Evolutionary conservation across 2,329 filamentous ascomycete species (phyloP).

Genomic region (Sporothrix humicola): DNA sequence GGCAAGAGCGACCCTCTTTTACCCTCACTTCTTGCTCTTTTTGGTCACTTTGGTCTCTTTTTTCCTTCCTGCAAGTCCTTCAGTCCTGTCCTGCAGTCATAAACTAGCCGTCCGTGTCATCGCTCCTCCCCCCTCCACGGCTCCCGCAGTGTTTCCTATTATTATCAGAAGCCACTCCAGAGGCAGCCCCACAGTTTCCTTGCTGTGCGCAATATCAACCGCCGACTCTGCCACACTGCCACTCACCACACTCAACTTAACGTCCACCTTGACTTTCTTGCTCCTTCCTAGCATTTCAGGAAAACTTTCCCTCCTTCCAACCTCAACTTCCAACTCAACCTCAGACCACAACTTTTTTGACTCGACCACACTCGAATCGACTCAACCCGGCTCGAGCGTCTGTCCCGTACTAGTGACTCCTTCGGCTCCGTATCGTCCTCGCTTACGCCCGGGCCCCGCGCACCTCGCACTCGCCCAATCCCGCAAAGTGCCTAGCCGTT

Average conservation of each 20-base stretch:
- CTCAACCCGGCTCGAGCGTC: background rate
- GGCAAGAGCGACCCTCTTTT: conserved; percentile 27
- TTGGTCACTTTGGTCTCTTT: background rate
- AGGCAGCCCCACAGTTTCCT: background rate
- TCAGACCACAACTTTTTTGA: background rate
- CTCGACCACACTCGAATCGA: background rate
- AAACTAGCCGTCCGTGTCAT: conserved; percentile 16
- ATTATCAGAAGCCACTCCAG: background rate
- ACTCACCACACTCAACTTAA: too few relatives aligned
- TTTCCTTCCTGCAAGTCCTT: background rate
- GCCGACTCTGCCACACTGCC: background rate
- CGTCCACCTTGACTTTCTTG: background rate
- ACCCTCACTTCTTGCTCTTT: background rate
- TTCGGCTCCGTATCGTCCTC: background rate
- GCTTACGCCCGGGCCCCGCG: background rate
- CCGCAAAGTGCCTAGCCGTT: conserved; percentile 9
- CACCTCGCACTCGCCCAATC: background rate
- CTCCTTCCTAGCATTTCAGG: conserved; percentile 22
- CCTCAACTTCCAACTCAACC: conserved; percentile 1
- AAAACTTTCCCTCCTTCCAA: conserved; percentile 4
- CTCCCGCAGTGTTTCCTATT: background rate
- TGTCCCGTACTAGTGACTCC: background rate
- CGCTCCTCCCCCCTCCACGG: background rate
- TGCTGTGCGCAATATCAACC: conserved; percentile 14
- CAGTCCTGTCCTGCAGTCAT: background rate